Conservation (phyloP, 805 yeast genomes). For the Ascoidea tarda region DNA sequence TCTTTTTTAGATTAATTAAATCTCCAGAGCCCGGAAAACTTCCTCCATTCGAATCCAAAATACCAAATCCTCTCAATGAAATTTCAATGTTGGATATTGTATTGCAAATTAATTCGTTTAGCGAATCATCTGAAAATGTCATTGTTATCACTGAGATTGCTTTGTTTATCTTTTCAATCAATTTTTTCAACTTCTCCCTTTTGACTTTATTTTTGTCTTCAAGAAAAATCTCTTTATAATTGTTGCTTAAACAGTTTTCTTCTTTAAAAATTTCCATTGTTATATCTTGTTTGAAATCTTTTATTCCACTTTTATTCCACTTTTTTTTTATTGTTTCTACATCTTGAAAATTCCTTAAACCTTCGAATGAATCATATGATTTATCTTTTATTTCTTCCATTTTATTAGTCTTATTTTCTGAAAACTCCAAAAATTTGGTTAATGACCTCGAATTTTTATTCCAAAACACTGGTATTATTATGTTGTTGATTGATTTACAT, state of each 20-base stretch:
- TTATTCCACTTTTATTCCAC: too few species aligned
- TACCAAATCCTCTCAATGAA: slow-evolving; percentile 34
- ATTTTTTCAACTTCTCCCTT: slow-evolving; percentile 2
- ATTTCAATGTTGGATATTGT: slow-evolving; percentile 57
- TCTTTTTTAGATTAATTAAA: too few species aligned
- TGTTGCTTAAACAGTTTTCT: not conserved
- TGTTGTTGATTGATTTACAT: slow-evolving; percentile 76
- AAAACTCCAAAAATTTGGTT: not conserved
- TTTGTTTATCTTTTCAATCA: slow-evolving; percentile 3
- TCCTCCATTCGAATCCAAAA: not conserved
- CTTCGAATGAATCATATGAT: too few species aligned
- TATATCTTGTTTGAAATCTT: not conserved
- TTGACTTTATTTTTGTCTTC: not conserved
- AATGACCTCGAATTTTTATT: slow-evolving; percentile 21
- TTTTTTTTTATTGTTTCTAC: too few species aligned
- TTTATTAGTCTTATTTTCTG: too few species aligned
- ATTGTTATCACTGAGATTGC: slow-evolving; percentile 21
- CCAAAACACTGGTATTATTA: slow-evolving; percentile 70
- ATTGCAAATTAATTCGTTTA: slow-evolving; percentile 27
- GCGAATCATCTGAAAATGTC: slow-evolving; percentile 13
- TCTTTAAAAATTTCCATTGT: not conserved
- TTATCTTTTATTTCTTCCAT: too few species aligned
- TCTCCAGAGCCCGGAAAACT: slow-evolving; percentile 17
- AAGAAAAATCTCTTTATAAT: not conserved
- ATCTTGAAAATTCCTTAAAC: too few species aligned